These are phyloP conservation scores for Starmerella kuoi DNA, from an alignment of 805 yeast species.

Conservation along the genomic window DNA sequence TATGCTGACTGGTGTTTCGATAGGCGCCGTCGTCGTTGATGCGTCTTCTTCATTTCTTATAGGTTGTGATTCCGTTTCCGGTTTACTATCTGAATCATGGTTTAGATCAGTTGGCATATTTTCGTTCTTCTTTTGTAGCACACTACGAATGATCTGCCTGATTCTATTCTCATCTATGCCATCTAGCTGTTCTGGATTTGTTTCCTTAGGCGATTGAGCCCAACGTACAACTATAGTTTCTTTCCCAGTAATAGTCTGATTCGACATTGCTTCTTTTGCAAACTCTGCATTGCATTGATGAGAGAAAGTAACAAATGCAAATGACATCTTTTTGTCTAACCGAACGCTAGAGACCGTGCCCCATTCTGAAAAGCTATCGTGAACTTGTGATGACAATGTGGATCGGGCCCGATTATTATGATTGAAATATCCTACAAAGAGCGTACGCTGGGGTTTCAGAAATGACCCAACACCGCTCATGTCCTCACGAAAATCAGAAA, in stretches of 20 bases:
- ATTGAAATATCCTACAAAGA: constrained; percentile 54
- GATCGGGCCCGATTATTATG: constrained; percentile 25
- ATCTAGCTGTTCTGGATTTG: neutral
- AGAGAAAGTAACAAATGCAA: constrained; percentile 67
- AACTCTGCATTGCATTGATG: constrained; percentile 74
- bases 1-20: too few relatives aligned
- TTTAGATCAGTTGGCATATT: too few relatives aligned
- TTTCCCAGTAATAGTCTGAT: constrained; percentile 56
- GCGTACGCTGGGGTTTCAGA: constrained; percentile 51
- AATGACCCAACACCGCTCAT: constrained; percentile 91
- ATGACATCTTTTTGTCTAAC: constrained; percentile 46
- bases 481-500: constrained; percentile 71
- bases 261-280: constrained; percentile 89
- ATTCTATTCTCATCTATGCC: neutral
- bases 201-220: constrained; percentile 39
- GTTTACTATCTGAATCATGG: too few relatives aligned
- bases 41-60: too few relatives aligned
- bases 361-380: constrained; percentile 51
- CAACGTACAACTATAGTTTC: constrained; percentile 65
- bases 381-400: constrained; percentile 33
- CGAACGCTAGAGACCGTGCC: constrained; percentile 63
- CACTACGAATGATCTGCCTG: constrained; percentile 11
- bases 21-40: too few relatives aligned
- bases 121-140: too few relatives aligned
- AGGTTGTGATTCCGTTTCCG: too few relatives aligned